These are phyloP conservation scores for Candida sakaeoensis DNA, from an alignment of 805 yeast species.

Conservation along the genomic window DNA sequence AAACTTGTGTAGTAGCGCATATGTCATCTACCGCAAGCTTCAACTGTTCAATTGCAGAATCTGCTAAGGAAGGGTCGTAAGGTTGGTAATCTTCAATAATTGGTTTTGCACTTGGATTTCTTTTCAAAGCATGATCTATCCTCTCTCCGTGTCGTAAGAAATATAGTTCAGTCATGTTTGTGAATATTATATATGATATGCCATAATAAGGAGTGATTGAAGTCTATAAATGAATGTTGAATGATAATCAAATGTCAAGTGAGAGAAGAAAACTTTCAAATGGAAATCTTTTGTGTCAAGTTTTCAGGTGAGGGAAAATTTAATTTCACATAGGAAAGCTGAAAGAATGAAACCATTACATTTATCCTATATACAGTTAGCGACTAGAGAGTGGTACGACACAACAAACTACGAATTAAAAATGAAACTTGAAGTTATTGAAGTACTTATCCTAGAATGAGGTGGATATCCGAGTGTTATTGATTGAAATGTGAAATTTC, in stretches of 20 bases:
- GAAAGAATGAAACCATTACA: no score
- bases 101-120: constrained; percentile 24
- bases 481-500: no score
- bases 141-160: constrained; percentile 43
- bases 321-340: no score
- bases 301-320: no score
- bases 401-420: no score
- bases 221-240: not conserved
- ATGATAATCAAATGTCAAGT: not conserved
- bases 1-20: constrained; percentile 16
- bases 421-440: no score
- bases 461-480: no score
- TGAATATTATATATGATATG: not conserved
- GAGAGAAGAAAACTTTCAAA: not conserved
- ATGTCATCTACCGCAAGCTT: constrained; percentile 27
- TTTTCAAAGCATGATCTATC: constrained; percentile 32
- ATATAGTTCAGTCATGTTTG: constrained; percentile 35
- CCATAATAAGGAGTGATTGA: not conserved
- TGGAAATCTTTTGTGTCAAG: no score
- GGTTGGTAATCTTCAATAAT: constrained; percentile 25
- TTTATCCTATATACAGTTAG: no score
- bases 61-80: constrained; percentile 38
- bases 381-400: no score
- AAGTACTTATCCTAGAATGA: no score
- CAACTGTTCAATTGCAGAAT: constrained; percentile 24